phyloP scores from a whole-genome alignment of 306 rosid species.

The Rosa persica region DNA sequence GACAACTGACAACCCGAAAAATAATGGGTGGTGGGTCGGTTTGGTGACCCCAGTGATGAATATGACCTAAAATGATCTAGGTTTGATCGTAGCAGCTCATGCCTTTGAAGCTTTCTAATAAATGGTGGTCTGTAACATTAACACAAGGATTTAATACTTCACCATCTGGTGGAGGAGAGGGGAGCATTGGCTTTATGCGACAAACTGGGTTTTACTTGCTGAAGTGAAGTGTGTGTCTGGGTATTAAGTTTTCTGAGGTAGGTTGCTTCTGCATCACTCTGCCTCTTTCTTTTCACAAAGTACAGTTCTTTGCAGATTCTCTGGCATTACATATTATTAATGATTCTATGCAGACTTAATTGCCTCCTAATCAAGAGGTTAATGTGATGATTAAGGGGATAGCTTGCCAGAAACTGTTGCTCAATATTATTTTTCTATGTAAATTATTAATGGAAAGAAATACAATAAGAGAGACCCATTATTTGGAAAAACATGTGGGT shows the following conservation, averaged over 20 bases:
- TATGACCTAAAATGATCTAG: slow-evolving; percentile 3
- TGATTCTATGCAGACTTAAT: neutral
- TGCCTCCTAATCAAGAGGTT: neutral
- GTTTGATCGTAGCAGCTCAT: neutral
- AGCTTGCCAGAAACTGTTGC: neutral
- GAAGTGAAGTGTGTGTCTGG: neutral
- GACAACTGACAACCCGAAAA: neutral
- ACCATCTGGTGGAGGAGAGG: neutral
- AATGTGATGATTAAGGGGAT: neutral
- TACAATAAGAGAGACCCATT: neutral
- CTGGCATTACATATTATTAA: neutral
- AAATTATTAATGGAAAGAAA: neutral
- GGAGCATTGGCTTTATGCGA: neutral
- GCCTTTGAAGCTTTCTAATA: neutral
- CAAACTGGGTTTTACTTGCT: neutral
- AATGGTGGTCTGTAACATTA: neutral
- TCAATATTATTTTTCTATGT: neutral
- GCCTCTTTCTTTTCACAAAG: neutral
- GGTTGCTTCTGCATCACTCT: neutral
- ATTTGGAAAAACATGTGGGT: neutral
- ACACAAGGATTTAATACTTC: neutral
- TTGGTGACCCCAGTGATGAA: slow-evolving; percentile 3
- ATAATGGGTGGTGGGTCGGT: slow-evolving; percentile 23
- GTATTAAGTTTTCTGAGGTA: neutral
- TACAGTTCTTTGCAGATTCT: slow-evolving; percentile 2